Percentiles rank a stretch among this genome's conserved stretches.
Conservation (phyloP, 2,329 filamentous ascomycete genomes). For the Lachnellula willkommii region DNA sequence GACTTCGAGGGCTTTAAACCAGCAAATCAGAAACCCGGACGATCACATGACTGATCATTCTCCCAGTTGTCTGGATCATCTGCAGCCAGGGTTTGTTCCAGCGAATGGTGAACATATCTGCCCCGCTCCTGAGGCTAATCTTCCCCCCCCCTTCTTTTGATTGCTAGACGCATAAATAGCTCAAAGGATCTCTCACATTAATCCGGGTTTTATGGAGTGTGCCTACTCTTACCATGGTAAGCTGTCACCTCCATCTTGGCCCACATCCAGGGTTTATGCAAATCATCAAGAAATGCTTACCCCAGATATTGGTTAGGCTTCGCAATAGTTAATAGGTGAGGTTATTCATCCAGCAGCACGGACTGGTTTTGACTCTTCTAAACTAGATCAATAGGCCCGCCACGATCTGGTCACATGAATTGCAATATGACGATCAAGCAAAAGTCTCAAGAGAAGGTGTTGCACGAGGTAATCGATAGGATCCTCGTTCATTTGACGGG, state of each 20-base stretch:
- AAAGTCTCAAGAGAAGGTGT: neutral
- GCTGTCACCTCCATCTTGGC: neutral
- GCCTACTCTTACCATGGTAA: neutral
- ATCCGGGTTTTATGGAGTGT: neutral
- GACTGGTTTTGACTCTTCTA: neutral
- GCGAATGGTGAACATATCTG: neutral
- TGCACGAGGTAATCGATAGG: neutral
- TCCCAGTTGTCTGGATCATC: neutral
- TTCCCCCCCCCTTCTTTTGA: neutral
- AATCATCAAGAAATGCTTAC: neutral
- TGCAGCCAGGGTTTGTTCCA: neutral
- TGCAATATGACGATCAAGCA: neutral
- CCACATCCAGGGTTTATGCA: neutral
- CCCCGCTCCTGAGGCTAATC: neutral
- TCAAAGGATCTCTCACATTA: neutral
- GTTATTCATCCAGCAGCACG: neutral
- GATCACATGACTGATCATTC: neutral
- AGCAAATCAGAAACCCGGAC: neutral
- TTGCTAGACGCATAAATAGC: conserved; percentile 7
- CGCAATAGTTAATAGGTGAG: neutral
- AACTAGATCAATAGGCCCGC: neutral
- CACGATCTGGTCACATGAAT: neutral
- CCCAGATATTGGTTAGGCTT: neutral
- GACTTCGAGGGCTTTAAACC: neutral
- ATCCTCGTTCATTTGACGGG: neutral